These are phyloP conservation scores for Geosmithia flava DNA, from an alignment of 2,329 filamentous ascomycete genomes.

Conservation along the genomic window DNA sequence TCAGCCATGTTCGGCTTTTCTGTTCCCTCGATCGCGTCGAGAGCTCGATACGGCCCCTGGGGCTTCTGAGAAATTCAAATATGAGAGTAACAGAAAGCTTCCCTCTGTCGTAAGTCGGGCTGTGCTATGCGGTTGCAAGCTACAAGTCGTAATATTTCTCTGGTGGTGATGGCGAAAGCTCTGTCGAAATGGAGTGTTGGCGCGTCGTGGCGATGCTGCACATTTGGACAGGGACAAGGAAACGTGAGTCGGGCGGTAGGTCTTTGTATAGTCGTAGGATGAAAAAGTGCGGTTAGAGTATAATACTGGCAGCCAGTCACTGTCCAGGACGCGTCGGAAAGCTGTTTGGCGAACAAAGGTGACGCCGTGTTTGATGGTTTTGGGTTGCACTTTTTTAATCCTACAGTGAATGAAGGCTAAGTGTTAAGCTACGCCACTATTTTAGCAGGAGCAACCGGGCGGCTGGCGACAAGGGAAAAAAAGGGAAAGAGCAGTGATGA, in stretches of 20 bases:
- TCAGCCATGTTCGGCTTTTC: constrained; percentile 1
- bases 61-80: background rate
- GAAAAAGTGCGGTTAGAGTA: background rate
- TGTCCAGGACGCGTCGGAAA: background rate
- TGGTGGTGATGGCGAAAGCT: background rate
- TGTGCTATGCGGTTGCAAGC: background rate
- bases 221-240: background rate
- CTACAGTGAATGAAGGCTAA: background rate
- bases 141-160: background rate
- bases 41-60: background rate
- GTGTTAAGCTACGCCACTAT: background rate
- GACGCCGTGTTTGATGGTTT: background rate
- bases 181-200: background rate
- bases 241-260: background rate
- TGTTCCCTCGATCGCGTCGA: background rate
- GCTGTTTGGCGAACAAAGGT: background rate
- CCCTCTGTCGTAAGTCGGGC: too few species aligned
- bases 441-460: background rate
- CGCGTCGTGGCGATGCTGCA: background rate
- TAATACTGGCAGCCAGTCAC: background rate
- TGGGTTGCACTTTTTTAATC: background rate
- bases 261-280: background rate
- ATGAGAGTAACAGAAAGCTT: too few species aligned
- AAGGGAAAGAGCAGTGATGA: background rate
- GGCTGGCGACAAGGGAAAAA: background rate